These are phyloP conservation scores for Endocarpon pusillum DNA, from an alignment of 495 filamentous ascomycete genomes.

Conservation along the genomic window DNA sequence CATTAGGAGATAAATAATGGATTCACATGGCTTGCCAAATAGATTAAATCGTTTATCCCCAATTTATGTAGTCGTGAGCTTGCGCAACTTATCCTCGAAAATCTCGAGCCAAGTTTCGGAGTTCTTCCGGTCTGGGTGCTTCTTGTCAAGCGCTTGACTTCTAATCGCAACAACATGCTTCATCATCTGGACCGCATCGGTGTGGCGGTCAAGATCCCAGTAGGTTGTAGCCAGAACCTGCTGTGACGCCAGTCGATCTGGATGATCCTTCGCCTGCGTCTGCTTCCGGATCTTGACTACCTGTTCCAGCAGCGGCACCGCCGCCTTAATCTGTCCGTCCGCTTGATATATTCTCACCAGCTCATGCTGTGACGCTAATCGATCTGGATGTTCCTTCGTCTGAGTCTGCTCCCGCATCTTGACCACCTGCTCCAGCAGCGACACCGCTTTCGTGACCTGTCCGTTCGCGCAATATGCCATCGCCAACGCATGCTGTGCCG, in stretches of 20 bases:
- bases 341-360: constrained; percentile 16
- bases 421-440: constrained; percentile 20
- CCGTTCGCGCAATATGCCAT: constrained; percentile 14
- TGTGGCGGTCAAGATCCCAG: constrained; percentile 9
- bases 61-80: too few species aligned
- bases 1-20: too few species aligned
- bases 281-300: constrained; percentile 13
- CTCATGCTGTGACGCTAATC: constrained; percentile 17
- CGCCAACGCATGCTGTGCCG: constrained; percentile 15
- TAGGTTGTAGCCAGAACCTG: constrained; percentile 18
- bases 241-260: constrained; percentile 11
- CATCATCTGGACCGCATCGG: constrained; percentile 11
- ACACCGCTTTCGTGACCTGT: constrained; percentile 10
- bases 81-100: not conserved
- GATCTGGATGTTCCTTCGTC: constrained; percentile 11
- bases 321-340: constrained; percentile 15
- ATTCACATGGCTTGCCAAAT: too few species aligned
- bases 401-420: constrained; percentile 9
- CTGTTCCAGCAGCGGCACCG: constrained; percentile 16
- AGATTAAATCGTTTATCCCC: too few species aligned
- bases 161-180: constrained; percentile 20
- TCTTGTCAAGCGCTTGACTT: constrained; percentile 8
- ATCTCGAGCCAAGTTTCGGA: constrained; percentile 19
- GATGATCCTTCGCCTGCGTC: constrained; percentile 13
- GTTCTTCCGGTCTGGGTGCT: constrained; percentile 12